Percentiles rank a stretch among this genome's conserved stretches.
These are phyloP conservation scores for Tuctoria greenei DNA, from an alignment of 176 grass and related monocot genomes.

Conservation along the genomic window DNA sequence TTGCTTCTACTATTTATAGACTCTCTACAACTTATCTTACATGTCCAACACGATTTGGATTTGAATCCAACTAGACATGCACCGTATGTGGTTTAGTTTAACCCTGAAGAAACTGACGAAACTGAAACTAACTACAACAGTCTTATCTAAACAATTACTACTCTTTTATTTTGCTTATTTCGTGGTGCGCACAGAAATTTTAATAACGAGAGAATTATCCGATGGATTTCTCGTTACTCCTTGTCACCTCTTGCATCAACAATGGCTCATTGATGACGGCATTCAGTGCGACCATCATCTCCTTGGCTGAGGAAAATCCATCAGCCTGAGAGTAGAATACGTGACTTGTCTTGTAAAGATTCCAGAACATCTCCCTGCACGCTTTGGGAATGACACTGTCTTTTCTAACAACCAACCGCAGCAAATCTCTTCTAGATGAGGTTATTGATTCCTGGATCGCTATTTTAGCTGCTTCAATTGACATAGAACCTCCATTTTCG, in stretches of 20 bases:
- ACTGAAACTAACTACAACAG: too few species aligned
- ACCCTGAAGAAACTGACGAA: too few species aligned
- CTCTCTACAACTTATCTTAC: too few species aligned
- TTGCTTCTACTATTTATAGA: too few species aligned
- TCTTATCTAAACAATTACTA: too few species aligned
- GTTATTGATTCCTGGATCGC: slow-evolving; percentile 26
- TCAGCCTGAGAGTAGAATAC: slow-evolving; percentile 69
- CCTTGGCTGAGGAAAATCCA: slow-evolving; percentile 66
- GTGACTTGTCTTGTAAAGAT: slow-evolving; percentile 63
- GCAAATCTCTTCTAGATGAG: slow-evolving; percentile 43
- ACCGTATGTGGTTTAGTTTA: too few species aligned
- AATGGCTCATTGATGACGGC: slow-evolving; percentile 48
- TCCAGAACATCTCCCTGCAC: slow-evolving; percentile 83
- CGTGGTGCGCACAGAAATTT: too few species aligned
- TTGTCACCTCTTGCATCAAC: neutral
- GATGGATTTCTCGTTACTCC: too few species aligned
- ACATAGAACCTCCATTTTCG: slow-evolving; percentile 36
- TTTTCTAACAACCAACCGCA: slow-evolving; percentile 54
- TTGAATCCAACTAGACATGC: too few species aligned
- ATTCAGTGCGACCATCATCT: slow-evolving; percentile 61
- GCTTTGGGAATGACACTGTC: slow-evolving; percentile 48
- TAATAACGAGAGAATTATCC: too few species aligned
- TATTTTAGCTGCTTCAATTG: slow-evolving; percentile 41
- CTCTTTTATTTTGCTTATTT: too few species aligned
- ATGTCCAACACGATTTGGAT: too few species aligned